Evolutionary conservation across 192 early-diverging fungal species (phyloP), one percentile per base, ranked within the genome.

Genomic region (Coemansia sp.): DNA sequence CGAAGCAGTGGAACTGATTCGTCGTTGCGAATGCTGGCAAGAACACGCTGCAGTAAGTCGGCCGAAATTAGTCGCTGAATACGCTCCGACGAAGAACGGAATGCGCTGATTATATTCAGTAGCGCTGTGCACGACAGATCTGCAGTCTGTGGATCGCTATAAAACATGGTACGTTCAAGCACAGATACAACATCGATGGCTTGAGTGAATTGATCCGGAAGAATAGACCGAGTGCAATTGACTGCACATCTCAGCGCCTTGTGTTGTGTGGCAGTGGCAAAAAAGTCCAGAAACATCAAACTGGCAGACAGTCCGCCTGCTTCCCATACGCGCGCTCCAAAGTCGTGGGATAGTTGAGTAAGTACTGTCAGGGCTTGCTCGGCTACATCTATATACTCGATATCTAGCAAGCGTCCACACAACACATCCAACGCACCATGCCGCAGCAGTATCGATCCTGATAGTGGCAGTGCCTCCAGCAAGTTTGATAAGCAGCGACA

Each of bases 351-450:
- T 14, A 94, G 80, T 53, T 88, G 89, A 43, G 87, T 85, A n/a
- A 95, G 70, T 12, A 84, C 81, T 19, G 75, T 70, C 50, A 96
- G 70, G 0, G 91, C 88, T 55, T 89, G 88, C 65, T 97, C 94
- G 6, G 93, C 94, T 39, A 97, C 78, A 54, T 97, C 94, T 49
- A 96, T 94, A 51, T 90, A 95, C 57, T 93, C 86, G 48, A 97
- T 88, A 50, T 90, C 87, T 51, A 81, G 72, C 21, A 97, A 70
- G 62, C 93, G 94, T 30, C 72, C 67, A 23, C 91, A 84, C 7
- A 97, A 72, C 0, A 86, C 86, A 15, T 80, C 61, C 0, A 93
- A 78, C 9, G 83, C 88, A 2, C 85, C 87, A 60, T 85, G 70
- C 8, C 86, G 82, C 6, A 90, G 82, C 26, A 94, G 78, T 6